Evolutionary conservation across 257 asterid species (phyloP).

Genomic region (Primulina huaijiensis): DNA sequence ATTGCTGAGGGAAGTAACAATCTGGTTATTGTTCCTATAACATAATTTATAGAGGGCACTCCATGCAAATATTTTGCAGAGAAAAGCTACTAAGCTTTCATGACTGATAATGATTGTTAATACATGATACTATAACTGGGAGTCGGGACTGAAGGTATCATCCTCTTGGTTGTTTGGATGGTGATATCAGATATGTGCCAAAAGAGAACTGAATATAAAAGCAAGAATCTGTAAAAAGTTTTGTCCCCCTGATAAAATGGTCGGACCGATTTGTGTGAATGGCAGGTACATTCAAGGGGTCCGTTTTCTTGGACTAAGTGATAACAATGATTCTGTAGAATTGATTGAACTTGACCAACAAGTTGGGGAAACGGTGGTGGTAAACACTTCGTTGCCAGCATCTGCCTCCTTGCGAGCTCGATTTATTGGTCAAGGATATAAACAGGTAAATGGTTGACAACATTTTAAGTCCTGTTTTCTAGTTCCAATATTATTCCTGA

Average conservation of each 20-base stretch:
- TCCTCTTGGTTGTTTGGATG: no score
- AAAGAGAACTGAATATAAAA: background rate
- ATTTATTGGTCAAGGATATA: constrained; percentile 89
- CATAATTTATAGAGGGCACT: no score
- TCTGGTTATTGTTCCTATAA: no score
- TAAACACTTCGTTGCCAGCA: constrained; percentile 30
- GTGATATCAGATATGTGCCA: background rate
- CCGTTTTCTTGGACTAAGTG: constrained; percentile 50
- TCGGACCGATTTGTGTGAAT: constrained; percentile 24
- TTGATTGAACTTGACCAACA: constrained; percentile 29
- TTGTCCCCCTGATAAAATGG: background rate
- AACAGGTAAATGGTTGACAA: constrained; percentile 53
- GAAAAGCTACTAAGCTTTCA: no score
- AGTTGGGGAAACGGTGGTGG: constrained; percentile 38
- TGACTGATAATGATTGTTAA: no score
- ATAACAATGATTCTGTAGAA: constrained; percentile 26
- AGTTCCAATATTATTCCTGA: background rate
- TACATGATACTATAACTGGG: no score
- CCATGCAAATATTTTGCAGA: no score
- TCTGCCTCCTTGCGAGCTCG: constrained; percentile 59
- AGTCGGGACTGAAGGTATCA: no score
- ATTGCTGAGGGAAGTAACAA: no score
- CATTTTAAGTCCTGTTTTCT: background rate
- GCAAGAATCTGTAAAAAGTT: background rate
- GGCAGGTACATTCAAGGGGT: constrained; percentile 81